Percentiles rank a stretch among this genome's conserved stretches.
These are phyloP conservation scores for Forsythia suspensa DNA, from an alignment of 257 asterid genomes.

Conservation along the genomic window DNA sequence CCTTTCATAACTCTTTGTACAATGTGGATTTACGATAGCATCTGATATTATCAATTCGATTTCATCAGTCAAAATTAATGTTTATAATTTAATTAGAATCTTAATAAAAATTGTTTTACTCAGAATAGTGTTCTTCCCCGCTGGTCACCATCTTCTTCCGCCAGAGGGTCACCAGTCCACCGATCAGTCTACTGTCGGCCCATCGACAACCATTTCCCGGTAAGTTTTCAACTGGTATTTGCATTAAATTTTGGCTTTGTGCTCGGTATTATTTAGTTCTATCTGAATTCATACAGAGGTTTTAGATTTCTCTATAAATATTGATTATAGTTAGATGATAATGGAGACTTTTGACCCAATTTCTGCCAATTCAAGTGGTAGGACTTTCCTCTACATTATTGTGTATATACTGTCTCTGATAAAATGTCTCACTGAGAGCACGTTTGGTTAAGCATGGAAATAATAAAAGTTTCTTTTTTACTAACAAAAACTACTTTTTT, in stretches of 20 bases:
- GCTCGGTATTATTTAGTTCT: neutral
- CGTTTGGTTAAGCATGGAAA: neutral
- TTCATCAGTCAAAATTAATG: too few relatives aligned
- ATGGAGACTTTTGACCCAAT: neutral
- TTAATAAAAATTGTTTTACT: too few relatives aligned
- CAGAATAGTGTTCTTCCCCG: too few relatives aligned
- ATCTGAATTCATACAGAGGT: neutral
- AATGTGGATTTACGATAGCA: too few relatives aligned
- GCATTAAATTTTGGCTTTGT: neutral
- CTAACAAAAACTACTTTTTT: too few relatives aligned
- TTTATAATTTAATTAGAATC: too few relatives aligned
- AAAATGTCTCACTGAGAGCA: neutral
- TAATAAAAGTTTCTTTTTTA: neutral
- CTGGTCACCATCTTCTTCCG: too few relatives aligned
- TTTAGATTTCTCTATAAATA: neutral
- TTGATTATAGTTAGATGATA: neutral
- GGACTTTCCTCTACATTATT: neutral
- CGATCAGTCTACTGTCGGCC: too few relatives aligned
- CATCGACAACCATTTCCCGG: neutral
- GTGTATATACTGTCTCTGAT: neutral
- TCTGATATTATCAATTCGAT: too few relatives aligned
- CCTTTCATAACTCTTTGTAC: too few relatives aligned
- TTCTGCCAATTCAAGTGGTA: neutral
- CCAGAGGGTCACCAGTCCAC: too few relatives aligned
- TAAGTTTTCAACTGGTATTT: neutral